Base-by-base conservation (phyloP, 2,329 filamentous ascomycete species). In the Pyrenochaeta sp. region DNA sequence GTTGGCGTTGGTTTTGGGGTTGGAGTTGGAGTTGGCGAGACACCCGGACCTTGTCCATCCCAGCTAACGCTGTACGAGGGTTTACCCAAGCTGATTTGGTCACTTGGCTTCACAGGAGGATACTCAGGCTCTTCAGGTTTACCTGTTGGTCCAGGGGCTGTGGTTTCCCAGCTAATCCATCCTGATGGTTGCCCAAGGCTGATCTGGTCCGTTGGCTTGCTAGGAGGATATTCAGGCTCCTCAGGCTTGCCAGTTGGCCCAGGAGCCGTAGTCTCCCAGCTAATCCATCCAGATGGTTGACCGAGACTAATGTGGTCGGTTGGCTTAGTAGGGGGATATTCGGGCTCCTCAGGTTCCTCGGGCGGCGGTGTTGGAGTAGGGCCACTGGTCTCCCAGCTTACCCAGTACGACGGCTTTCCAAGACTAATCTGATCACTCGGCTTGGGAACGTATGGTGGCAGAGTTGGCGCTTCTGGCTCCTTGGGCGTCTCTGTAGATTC, bases 161-260 rank as follows among this genome's bases (percentile, higher is more conserved):
- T 34, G 19, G 41, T 52, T 4, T 50, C 48, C 57, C 53, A 60
- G 8, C 43, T 50, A 13, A 60, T 37, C 31, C 47, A 54, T n/a
- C 29, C 44, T 6, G 51, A 53, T 11, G 56, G 56, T 1, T 39
- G 51, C 4, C 44, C 44, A 14, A 60, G 37, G 23, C 46, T 53
- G 41, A 59, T 53, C 20, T 51, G 28, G 34, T 59, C 44, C 8
- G 40, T 46, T n/a, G 53, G 51, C 14, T 42, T 51, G 10, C n/a
- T 23, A 17, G 22, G 19, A 31, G 44, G 38, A 21, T 42, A 23
- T 2, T 37, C 29, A 9, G 44, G 38, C 7, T 41, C 37, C 13
- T 42, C 34, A 14, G 34, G 44, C 2, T 22, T 17, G 17, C 30
- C 19, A 15, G 44, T 48, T 11, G 43, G 36, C 6, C 24, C 32